Evolutionary conservation across 73 alveolate genomes (phyloP), one percentile per base, ranked within the genome.

Genomic region (Uronychia setigera): DNA sequence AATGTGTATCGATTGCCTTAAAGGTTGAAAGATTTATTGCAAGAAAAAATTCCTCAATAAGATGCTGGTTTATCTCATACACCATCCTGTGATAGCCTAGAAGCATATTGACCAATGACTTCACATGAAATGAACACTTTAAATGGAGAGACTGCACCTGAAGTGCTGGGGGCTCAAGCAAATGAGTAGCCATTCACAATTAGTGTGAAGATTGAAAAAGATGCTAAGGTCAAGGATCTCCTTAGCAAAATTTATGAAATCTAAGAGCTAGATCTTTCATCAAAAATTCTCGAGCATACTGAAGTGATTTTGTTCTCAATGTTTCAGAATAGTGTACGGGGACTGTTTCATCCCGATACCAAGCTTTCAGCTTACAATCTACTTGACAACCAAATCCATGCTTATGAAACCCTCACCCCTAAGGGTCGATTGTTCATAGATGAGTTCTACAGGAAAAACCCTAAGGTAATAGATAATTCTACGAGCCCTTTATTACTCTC

Each of bases 1-100:
- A 82, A 60, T 28, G 85, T 94, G 76, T 92, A 86, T 89, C 88
- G 96, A 79, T 60, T 94, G 29, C 98, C 98, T 26, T 78, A 58
- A 31, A 86, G 79, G n/a, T 59, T 86, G 35, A 78, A 79, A 32
- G 87, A 76, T 57, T 58, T 85, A 60, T 9, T 85, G 19, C n/a
- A 46, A 46, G 19, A 46, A 5, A 46, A 46, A 46, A 19, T 5
- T 5, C 67, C 67, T 46, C 67, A n/a, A n/a, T n/a, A n/a, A n/a
- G n/a, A n/a, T n/a, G n/a, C n/a, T n/a, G n/a, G n/a, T n/a, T n/a
- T n/a, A n/a, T n/a, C n/a, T n/a, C n/a, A n/a, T n/a, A n/a, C n/a
- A n/a, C n/a, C n/a, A 5, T 46, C 67, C 67, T 46, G n/a, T 46
- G 67, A 46, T 46, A 46, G 67, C 19, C 5, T 46, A 11, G 67